A percentile compares a stretch with the other conserved stretches of the same genome.
Conservation (phyloP, 108 stramenopile genomes). For the Stephanodiscus minutulus region DNA sequence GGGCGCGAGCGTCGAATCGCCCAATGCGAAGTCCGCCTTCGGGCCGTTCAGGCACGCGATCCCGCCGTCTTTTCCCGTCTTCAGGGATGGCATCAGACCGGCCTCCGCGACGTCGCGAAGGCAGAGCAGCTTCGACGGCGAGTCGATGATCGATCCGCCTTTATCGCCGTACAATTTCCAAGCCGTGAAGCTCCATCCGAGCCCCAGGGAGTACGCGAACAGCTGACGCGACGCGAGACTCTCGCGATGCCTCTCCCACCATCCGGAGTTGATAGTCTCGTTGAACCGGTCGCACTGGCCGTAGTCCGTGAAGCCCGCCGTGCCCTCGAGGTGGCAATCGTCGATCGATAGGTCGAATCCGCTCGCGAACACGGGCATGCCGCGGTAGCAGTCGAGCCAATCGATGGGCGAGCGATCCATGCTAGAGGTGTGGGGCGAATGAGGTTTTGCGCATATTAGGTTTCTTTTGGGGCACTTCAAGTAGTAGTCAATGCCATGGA, state of each 20-base stretch:
- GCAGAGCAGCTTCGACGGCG: constrained; percentile 60
- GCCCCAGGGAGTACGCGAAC: constrained; percentile 66
- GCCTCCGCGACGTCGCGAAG: constrained; percentile 68
- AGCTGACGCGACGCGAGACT: constrained; percentile 69
- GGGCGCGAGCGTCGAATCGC: constrained; percentile 74
- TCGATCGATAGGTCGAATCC: constrained; percentile 76
- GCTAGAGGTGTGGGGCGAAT: constrained; percentile 38
- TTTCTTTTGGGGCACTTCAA: background rate
- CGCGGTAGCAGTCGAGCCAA: constrained; percentile 53
- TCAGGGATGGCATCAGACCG: constrained; percentile 54
- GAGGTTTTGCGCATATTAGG: too few relatives aligned
- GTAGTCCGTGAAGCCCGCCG: constrained; percentile 59
- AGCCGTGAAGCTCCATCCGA: constrained; percentile 74
- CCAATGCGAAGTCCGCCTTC: constrained; percentile 63
- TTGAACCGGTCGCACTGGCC: constrained; percentile 82
- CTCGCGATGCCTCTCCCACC: constrained; percentile 74
- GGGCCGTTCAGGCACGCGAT: constrained; percentile 75
- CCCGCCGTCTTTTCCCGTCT: constrained; percentile 12
- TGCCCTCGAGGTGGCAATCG: constrained; percentile 50
- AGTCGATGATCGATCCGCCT: constrained; percentile 44
- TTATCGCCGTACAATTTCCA: constrained; percentile 73
- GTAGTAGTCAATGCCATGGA: background rate
- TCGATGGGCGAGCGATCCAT: constrained; percentile 72
- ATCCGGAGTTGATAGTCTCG: constrained; percentile 62
- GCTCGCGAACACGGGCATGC: constrained; percentile 56